Base-by-base conservation (phyloP, 129 eudicot species). In the Gnaphalium uliginosum region DNA sequence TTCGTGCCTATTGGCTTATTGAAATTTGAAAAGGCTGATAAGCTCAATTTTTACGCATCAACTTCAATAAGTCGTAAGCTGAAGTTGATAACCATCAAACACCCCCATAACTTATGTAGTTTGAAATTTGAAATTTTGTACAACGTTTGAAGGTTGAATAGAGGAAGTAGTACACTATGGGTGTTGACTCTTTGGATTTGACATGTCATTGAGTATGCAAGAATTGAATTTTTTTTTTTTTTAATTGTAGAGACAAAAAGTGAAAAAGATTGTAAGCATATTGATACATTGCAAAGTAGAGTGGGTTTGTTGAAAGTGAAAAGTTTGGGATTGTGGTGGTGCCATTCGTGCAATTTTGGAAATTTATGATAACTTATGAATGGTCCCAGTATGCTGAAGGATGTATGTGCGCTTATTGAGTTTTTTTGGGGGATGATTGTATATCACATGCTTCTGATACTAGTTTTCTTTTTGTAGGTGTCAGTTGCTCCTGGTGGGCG, bases 401-500 rank as follows among this genome's bases (percentile, higher is more conserved):
- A 69, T 24, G 1, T 69, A 10, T 13, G 18, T 13, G 50, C 17
- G 72, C 9, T 30, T 41, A 35, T 30, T 72, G 30, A 26, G 5
- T 1, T 59, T 22, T n/a, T 9, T 11, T 1, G 2, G 18, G 17
- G 18, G 32, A 59, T 24, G 21, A 63, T 26, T 27, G 37, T 63
- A 5, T 5, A 63, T 59, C 11, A 27, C 37, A 11, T 68, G 59
- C 3, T 29, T 78, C 35, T 64, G 59, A 79, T 64, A 33, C 3
- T 53, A 57, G 0, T 4, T 37, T 32, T 30, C 27, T 24, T 76
- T 37, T 57, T 65, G 70, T 85, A 94, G 99, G 99, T 94, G 29
- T 94, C 99, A 61, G 99, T 94, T 82, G 83, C 96, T 30, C 99
- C 99, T 72, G 99, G 97, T 74, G 99, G 99, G 30, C 84, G 97